phyloP scores from a whole-genome alignment of 2,329 filamentous ascomycete genomes.

The Sporothrix sp. region DNA sequence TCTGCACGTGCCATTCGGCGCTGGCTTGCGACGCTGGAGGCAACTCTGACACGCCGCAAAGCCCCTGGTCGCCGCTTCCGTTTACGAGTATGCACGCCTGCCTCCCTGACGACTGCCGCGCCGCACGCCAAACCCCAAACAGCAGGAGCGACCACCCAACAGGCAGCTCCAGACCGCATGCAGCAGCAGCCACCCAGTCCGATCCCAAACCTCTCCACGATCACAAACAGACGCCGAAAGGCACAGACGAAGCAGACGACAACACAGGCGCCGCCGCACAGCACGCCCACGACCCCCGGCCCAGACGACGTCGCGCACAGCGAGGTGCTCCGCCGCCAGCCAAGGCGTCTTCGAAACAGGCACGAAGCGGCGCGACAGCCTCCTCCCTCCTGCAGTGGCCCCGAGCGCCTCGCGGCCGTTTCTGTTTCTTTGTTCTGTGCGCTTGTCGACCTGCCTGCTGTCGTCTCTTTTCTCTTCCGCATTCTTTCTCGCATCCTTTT shows the following conservation, averaged over 20 bases:
- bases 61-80: slow-evolving; percentile 5
- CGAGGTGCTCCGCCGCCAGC: slow-evolving; percentile 3
- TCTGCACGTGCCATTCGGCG: slow-evolving; percentile 2
- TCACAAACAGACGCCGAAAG: neutral
- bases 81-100: neutral
- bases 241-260: neutral
- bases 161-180: slow-evolving; percentile 1
- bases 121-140: slow-evolving; percentile 1
- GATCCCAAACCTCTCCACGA: neutral
- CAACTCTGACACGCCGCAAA: slow-evolving; percentile 6
- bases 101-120: neutral
- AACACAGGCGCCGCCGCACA: neutral
- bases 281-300: neutral
- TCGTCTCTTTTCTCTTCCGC: neutral
- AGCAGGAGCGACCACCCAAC: neutral
- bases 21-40: slow-evolving; percentile 6
- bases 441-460: neutral
- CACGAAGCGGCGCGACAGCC: neutral
- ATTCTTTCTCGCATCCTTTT: neutral
- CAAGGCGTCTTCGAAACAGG: slow-evolving; percentile 9
- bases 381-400: neutral
- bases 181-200: slow-evolving; percentile 3
- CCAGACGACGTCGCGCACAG: too few species aligned
- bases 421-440: slow-evolving; percentile 1
- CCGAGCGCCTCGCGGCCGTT: neutral